phyloP scores from a whole-genome alignment of 345 rosid species.

The Tarenaya hassleriana region DNA sequence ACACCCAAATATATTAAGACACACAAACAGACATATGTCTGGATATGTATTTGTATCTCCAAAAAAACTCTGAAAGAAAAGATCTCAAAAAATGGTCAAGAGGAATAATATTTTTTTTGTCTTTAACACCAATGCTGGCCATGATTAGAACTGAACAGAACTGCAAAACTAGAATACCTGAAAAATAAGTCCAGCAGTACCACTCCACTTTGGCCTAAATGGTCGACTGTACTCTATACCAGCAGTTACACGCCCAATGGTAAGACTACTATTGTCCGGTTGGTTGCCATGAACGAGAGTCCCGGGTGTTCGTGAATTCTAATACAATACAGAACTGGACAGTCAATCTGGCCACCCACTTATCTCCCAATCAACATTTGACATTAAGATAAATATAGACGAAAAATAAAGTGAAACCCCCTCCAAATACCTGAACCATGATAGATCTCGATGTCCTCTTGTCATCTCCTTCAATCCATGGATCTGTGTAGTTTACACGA shows the following conservation, averaged over 20 bases:
- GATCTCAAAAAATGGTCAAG: background rate
- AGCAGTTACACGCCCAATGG: constrained; percentile 77
- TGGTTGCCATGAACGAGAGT: constrained; percentile 89
- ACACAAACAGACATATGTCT: background rate
- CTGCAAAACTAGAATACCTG: constrained; percentile 45
- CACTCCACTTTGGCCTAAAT: constrained; percentile 95
- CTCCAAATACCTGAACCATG: constrained; percentile 66
- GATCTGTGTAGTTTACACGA: constrained; percentile 89
- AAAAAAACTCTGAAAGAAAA: background rate
- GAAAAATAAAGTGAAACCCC: background rate
- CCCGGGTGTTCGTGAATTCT: constrained; percentile 96
- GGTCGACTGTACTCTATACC: constrained; percentile 87
- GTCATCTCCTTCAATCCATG: constrained; percentile 98
- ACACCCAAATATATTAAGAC: background rate
- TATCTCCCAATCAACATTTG: constrained; percentile 11
- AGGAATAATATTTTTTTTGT: background rate
- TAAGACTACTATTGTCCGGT: constrained; percentile 54
- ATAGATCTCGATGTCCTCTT: constrained; percentile 86
- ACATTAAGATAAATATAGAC: background rate
- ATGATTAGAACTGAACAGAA: constrained; percentile 10
- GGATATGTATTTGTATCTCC: background rate
- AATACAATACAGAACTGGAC: constrained; percentile 23
- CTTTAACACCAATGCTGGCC: constrained; percentile 2
- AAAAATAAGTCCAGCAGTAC: constrained; percentile 74
- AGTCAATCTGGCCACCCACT: constrained; percentile 18